Conservation (phyloP, 176 grass and related monocot genomes). For the Musa itinerans region DNA sequence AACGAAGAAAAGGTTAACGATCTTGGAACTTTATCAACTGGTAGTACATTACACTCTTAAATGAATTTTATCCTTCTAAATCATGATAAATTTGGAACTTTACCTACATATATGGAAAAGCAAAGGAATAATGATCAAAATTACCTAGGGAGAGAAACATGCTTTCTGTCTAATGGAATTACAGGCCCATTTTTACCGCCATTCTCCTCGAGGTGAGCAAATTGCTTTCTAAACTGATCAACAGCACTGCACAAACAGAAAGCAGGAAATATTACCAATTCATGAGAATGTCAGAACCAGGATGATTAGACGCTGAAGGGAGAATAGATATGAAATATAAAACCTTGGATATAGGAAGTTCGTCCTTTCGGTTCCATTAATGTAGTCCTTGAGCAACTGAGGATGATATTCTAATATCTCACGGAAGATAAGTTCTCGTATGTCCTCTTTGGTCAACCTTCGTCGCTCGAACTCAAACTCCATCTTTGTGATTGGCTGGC, state of each 20-base stretch:
- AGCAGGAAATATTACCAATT: conserved; percentile 16
- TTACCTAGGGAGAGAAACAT: conserved; percentile 97
- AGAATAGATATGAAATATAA: conserved; percentile 5
- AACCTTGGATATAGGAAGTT: conserved; percentile 89
- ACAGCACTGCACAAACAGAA: conserved; percentile 47
- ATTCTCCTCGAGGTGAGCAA: conserved; percentile 83
- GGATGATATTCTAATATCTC: conserved; percentile 95
- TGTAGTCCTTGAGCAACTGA: conserved; percentile 65
- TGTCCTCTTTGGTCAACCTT: conserved; percentile 77
- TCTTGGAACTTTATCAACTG: too few species aligned
- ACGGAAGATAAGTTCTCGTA: conserved; percentile 86
- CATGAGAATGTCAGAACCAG: conserved; percentile 2
- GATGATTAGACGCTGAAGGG: conserved; percentile 1
- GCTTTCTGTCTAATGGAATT: conserved; percentile 55
- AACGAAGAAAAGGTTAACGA: too few species aligned
- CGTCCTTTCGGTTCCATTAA: conserved; percentile 44
- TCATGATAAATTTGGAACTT: not conserved
- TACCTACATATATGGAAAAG: not conserved
- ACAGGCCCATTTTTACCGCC: conserved; percentile 43
- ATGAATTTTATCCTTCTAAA: too few species aligned
- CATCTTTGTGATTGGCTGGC: conserved; percentile 82
- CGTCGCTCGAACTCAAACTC: conserved; percentile 96
- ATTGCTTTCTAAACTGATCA: conserved; percentile 93
- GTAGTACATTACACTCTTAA: too few species aligned
- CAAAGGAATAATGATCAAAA: not conserved